These are phyloP conservation scores for Botrytis medusae DNA, from an alignment of 2,329 filamentous ascomycete genomes.

Conservation along the genomic window DNA sequence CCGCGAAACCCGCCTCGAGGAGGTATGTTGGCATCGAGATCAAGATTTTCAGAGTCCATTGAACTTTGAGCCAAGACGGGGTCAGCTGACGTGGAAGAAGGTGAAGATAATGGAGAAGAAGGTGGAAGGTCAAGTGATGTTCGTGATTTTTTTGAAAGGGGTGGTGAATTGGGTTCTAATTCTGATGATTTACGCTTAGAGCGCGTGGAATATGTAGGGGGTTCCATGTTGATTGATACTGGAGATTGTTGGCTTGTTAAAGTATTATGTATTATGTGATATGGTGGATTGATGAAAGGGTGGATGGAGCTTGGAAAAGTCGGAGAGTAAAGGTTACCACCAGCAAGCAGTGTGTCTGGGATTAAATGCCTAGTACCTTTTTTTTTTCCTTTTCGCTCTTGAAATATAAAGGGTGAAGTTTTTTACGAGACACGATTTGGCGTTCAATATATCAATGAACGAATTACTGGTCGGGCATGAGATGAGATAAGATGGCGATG, in stretches of 20 bases:
- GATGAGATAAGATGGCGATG: neutral
- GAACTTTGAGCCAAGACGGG: slow-evolving; percentile 13
- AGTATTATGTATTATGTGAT: neutral
- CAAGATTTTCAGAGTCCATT: slow-evolving; percentile 15
- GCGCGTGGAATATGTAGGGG: slow-evolving; percentile 21
- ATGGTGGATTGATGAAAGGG: slow-evolving; percentile 5
- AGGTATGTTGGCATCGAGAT: slow-evolving; percentile 5
- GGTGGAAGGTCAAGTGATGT: slow-evolving; percentile 9
- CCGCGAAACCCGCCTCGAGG: slow-evolving; percentile 30
- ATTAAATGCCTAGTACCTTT: slow-evolving; percentile 5
- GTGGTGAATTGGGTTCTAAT: slow-evolving; percentile 8
- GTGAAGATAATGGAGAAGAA: slow-evolving; percentile 20
- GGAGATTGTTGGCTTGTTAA: neutral
- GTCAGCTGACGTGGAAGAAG: slow-evolving; percentile 20
- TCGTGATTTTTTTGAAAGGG: slow-evolving; percentile 19
- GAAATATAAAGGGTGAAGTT: neutral
- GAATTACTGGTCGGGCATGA: no score
- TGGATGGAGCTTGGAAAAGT: slow-evolving; percentile 12
- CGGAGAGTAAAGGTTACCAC: slow-evolving; percentile 7
- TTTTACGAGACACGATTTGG: neutral
- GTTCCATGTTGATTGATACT: slow-evolving; percentile 12
- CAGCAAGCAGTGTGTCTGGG: neutral
- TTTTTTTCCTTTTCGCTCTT: neutral
- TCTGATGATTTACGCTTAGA: slow-evolving; percentile 21
- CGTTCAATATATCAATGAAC: neutral